phyloP scores from a whole-genome alignment of 148 eudicot species.

The Rhododendron henanense region DNA sequence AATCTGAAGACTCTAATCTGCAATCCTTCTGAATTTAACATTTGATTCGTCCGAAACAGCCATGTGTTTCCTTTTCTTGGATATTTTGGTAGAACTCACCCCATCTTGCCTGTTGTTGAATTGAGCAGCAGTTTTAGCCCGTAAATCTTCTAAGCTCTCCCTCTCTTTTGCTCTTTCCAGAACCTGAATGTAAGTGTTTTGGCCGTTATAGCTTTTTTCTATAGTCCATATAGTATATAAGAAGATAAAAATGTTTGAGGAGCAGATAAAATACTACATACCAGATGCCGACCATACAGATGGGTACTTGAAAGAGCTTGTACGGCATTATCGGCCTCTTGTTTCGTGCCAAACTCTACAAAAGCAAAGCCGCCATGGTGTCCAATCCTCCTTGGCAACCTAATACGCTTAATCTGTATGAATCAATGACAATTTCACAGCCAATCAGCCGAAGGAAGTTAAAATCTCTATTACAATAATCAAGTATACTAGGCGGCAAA shows the following conservation, averaged over 20 bases:
- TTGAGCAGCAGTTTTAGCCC: constrained; percentile 88
- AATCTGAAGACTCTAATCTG: constrained; percentile 7
- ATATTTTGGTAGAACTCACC: constrained; percentile 29
- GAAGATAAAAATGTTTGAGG: background rate
- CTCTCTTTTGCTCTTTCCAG: constrained; percentile 94
- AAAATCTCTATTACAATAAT: background rate
- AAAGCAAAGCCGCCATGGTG: constrained; percentile 97
- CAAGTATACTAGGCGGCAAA: background rate
- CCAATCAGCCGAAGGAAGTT: background rate
- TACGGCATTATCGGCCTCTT: constrained; percentile 89
- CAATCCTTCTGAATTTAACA: constrained; percentile 29
- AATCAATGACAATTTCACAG: background rate
- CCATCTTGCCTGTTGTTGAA: constrained; percentile 47
- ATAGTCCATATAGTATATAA: background rate
- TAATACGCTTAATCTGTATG: constrained; percentile 68
- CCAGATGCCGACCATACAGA: constrained; percentile 95
- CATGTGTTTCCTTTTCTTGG: constrained; percentile 59
- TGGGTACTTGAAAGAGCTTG: constrained; percentile 85
- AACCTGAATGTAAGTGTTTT: constrained; percentile 42
- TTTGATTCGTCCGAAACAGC: constrained; percentile 33
- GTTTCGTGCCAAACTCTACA: constrained; percentile 86
- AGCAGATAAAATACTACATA: constrained; percentile 20
- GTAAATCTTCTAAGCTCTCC: constrained; percentile 82
- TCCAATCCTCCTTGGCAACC: constrained; percentile 76
- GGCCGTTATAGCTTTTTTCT: background rate